phyloP scores from a whole-genome alignment of 192 early-diverging fungal genomes.

The Thamnidium elegans region DNA sequence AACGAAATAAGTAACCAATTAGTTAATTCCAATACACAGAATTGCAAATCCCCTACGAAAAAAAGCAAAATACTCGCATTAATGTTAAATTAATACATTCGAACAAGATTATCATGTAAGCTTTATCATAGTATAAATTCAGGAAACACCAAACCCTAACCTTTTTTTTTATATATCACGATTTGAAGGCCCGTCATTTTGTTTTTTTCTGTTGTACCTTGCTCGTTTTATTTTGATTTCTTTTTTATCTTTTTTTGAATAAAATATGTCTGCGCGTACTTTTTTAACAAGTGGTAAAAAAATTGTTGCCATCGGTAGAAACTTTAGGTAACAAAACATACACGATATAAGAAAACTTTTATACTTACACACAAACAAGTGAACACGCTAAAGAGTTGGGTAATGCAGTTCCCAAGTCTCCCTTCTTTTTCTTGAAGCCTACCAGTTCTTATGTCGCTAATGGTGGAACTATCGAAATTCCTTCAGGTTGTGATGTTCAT shows the following conservation, averaged over 20 bases:
- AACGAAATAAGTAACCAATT: too few relatives aligned
- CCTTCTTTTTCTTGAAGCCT: slow-evolving; percentile 95
- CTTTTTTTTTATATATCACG: too few relatives aligned
- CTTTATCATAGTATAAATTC: too few relatives aligned
- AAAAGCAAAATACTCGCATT: too few relatives aligned
- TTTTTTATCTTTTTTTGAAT: background rate
- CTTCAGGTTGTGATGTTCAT: slow-evolving; percentile 73
- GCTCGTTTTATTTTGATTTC: background rate
- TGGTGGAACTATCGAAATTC: slow-evolving; percentile 76
- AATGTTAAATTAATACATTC: too few relatives aligned
- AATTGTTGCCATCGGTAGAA: slow-evolving; percentile 92
- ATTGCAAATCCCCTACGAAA: too few relatives aligned
- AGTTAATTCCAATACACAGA: too few relatives aligned
- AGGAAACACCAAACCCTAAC: too few relatives aligned
- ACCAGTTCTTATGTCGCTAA: slow-evolving; percentile 72
- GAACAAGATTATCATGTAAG: too few relatives aligned
- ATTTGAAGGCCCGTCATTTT: too few relatives aligned
- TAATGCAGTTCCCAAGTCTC: slow-evolving; percentile 83
- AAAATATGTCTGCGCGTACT: slow-evolving; percentile 43
- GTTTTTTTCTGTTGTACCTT: too few relatives aligned
- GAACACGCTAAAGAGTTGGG: slow-evolving; percentile 94
- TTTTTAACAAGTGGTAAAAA: slow-evolving; percentile 69
- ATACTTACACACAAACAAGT: slow-evolving; percentile 30
- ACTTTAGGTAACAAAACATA: slow-evolving; percentile 60
- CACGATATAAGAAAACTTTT: background rate